phyloP scores from a whole-genome alignment of 2,329 filamentous ascomycete genomes.

The Xylariaceae sp. region DNA sequence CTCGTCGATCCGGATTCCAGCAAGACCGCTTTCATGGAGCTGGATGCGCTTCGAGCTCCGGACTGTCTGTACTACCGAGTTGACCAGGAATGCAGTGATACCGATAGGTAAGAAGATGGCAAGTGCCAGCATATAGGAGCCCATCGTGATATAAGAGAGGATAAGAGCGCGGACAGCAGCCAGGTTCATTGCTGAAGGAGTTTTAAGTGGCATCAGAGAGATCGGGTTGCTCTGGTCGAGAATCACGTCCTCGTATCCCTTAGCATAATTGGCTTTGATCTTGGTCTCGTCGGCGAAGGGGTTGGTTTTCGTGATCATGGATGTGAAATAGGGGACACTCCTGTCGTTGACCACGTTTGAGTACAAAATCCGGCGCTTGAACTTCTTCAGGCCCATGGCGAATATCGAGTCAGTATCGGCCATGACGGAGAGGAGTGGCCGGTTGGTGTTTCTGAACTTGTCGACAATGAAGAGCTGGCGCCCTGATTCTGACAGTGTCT shows the following conservation, averaged over 20 bases:
- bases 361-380: slow-evolving; percentile 74
- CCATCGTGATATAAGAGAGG: slow-evolving; percentile 40
- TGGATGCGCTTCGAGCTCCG: slow-evolving; percentile 69
- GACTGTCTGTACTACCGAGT: slow-evolving; percentile 70
- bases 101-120: slow-evolving; percentile 69
- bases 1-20: slow-evolving; percentile 59
- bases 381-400: slow-evolving; percentile 68
- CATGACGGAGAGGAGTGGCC: slow-evolving; percentile 72
- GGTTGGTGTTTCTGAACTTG: slow-evolving; percentile 74
- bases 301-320: slow-evolving; percentile 69
- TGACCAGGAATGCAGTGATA: slow-evolving; percentile 65
- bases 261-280: slow-evolving; percentile 66
- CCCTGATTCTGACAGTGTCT: slow-evolving; percentile 76
- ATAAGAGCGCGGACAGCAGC: slow-evolving; percentile 30
- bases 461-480: slow-evolving; percentile 85
- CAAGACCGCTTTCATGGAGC: slow-evolving; percentile 66
- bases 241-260: slow-evolving; percentile 69
- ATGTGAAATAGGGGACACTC: slow-evolving; percentile 78
- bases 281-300: slow-evolving; percentile 66
- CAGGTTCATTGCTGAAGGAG: slow-evolving; percentile 31
- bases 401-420: slow-evolving; percentile 84
- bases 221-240: slow-evolving; percentile 63
- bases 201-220: slow-evolving; percentile 35
- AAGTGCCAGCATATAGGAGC: slow-evolving; percentile 62
- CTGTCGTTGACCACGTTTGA: slow-evolving; percentile 83